A percentile compares a stretch with the other conserved stretches of the same genome.
Evolutionary conservation across 768 basidiomycete species (phyloP).

Genomic region (Hypholoma sublateritium): DNA sequence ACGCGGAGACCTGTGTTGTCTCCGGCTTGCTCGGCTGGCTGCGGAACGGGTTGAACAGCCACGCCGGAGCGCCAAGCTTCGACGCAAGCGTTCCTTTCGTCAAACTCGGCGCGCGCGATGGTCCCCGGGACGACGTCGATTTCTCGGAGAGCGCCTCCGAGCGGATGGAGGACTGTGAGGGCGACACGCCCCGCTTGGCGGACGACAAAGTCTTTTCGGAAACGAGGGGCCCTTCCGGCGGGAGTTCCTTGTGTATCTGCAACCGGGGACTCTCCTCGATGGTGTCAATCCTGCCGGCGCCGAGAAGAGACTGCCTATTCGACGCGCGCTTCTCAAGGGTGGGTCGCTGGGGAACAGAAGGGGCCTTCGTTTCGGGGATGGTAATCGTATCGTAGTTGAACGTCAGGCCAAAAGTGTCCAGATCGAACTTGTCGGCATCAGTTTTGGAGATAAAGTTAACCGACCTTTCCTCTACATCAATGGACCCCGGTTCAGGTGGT

Average conservation of each 20-base stretch:
- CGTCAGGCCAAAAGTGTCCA: constrained; percentile 60
- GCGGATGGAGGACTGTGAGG: constrained; percentile 65
- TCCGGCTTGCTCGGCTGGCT: constrained; percentile 64
- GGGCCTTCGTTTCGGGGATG: constrained; percentile 26
- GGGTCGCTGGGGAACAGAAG: constrained; percentile 41
- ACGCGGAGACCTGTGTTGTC: constrained; percentile 53
- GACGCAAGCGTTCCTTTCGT: constrained; percentile 46
- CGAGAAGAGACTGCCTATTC: constrained; percentile 45
- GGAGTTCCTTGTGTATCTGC: constrained; percentile 48
- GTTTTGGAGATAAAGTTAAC: constrained; percentile 38
- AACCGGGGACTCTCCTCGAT: constrained; percentile 71
- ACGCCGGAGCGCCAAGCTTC: constrained; percentile 64
- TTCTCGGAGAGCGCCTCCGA: constrained; percentile 47
- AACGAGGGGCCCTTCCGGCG: constrained; percentile 37
- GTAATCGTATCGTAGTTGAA: constrained; percentile 34
- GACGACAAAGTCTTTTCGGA: constrained; percentile 14
- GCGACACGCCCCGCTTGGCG: constrained; percentile 52
- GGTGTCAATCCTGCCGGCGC: constrained; percentile 49
- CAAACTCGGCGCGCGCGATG: constrained; percentile 13
- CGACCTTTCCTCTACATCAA: constrained; percentile 26
- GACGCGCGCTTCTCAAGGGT: constrained; percentile 42
- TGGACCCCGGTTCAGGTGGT: background rate
- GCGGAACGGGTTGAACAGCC: constrained; percentile 78
- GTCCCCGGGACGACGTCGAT: constrained; percentile 44
- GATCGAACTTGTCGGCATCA: constrained; percentile 75